phyloP scores from a whole-genome alignment of 2,329 filamentous ascomycete genomes.

The Xylaria multiplex region DNA sequence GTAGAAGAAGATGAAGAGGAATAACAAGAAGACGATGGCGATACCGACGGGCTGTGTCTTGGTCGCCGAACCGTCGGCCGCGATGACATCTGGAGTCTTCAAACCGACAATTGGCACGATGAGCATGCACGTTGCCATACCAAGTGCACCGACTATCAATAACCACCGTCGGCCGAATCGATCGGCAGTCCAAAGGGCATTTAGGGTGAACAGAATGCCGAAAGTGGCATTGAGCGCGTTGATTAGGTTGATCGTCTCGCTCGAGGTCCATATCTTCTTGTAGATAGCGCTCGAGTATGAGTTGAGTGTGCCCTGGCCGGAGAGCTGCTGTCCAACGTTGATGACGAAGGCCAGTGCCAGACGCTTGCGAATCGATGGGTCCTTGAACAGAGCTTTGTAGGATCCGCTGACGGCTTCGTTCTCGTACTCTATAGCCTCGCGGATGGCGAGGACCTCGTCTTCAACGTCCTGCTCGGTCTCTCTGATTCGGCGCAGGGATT shows the following conservation, averaged over 20 bases:
- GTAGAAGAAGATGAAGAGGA: slow-evolving; percentile 74
- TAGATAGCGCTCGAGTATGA: slow-evolving; percentile 79
- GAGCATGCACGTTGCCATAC: slow-evolving; percentile 77
- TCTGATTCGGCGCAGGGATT: slow-evolving; percentile 67
- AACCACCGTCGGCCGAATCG: slow-evolving; percentile 76
- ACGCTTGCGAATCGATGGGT: slow-evolving; percentile 73
- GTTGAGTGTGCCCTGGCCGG: slow-evolving; percentile 78
- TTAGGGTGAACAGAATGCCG: slow-evolving; percentile 77
- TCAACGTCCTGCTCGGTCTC: slow-evolving; percentile 73
- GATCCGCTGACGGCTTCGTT: slow-evolving; percentile 72
- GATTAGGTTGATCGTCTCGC: slow-evolving; percentile 73
- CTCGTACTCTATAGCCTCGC: slow-evolving; percentile 76
- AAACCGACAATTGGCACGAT: slow-evolving; percentile 62
- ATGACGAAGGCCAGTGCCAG: slow-evolving; percentile 72
- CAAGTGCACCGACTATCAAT: slow-evolving; percentile 73
- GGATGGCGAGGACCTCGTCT: slow-evolving; percentile 71
- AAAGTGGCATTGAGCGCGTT: slow-evolving; percentile 79
- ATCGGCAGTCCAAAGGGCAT: slow-evolving; percentile 78
- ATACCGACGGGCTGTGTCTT: slow-evolving; percentile 71
- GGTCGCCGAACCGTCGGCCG: slow-evolving; percentile 49
- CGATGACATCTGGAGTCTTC: slow-evolving; percentile 64
- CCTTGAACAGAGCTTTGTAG: slow-evolving; percentile 75
- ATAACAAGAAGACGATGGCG: slow-evolving; percentile 74
- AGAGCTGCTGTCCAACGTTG: slow-evolving; percentile 77
- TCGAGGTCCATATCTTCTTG: slow-evolving; percentile 71